A percentile compares a stretch with the other conserved stretches of the same genome.
Conservation (phyloP, 1,284 basidiomycete species). For the Acaromyces ingoldii region DNA sequence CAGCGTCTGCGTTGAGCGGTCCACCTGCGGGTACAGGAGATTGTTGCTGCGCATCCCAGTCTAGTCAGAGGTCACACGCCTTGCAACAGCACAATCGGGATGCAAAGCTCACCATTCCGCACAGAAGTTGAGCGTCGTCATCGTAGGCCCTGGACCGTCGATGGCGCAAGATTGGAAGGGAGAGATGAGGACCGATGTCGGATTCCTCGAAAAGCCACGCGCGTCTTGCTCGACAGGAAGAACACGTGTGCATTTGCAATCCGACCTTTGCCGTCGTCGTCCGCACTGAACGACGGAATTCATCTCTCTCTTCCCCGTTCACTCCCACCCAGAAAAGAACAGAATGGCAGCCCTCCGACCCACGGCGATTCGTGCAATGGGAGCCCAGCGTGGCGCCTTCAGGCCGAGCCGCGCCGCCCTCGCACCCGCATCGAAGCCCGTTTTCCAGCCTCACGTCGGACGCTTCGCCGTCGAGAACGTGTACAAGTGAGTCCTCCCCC, state of each 20-base stretch:
- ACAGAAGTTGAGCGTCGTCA: conserved; percentile 48
- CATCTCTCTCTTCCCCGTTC: no score
- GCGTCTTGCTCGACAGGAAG: no score
- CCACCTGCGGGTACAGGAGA: conserved; percentile 75
- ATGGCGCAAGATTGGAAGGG: no score
- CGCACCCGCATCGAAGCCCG: conserved; percentile 17
- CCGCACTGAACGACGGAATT: no score
- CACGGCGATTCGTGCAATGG: conserved; percentile 2
- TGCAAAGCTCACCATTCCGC: conserved; percentile 32
- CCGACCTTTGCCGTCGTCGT: no score
- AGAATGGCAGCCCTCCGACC: conserved; percentile 6
- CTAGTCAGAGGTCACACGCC: background rate
- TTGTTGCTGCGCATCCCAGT: conserved; percentile 65
- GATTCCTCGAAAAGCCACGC: no score
- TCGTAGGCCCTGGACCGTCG: no score
- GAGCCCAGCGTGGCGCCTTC: conserved; percentile 8
- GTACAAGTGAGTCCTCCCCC: conserved; percentile 23
- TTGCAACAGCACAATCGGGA: background rate
- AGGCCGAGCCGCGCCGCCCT: conserved; percentile 1
- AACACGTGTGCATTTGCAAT: no score
- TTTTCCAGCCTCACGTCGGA: conserved; percentile 41
- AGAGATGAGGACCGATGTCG: no score
- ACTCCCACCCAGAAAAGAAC: no score
- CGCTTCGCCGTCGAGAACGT: conserved; percentile 20
- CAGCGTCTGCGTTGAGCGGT: conserved; percentile 77